Evolutionary conservation across 2,329 filamentous ascomycete species (phyloP).

Genomic region (Pseudogymnoascus sp.): DNA sequence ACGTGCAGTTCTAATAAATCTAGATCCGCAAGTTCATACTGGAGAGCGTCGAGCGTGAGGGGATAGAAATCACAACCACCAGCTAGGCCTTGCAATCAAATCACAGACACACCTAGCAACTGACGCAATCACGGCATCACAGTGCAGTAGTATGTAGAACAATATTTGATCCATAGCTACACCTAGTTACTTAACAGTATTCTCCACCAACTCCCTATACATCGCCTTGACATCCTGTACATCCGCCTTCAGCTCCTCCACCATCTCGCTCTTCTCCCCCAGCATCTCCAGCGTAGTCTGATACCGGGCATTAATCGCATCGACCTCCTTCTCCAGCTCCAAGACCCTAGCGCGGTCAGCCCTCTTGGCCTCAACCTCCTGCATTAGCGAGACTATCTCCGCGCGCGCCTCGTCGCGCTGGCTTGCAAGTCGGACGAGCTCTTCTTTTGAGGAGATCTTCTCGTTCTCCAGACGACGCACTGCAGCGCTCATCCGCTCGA

Average conservation of each 20-base stretch:
- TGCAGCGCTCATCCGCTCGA: conserved; percentile 91
- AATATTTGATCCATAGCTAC: conserved; percentile 4
- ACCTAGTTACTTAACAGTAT: conserved; percentile 58
- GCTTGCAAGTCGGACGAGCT: conserved; percentile 68
- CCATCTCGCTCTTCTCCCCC: conserved; percentile 92
- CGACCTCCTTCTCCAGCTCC: conserved; percentile 61
- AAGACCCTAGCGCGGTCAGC: conserved; percentile 51
- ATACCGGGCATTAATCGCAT: conserved; percentile 67
- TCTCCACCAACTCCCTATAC: conserved; percentile 86
- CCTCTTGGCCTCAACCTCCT: conserved; percentile 68
- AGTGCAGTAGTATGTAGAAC: conserved; percentile 3
- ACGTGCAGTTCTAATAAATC: background rate
- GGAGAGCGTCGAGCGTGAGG: conserved; percentile 74
- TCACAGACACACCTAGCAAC: conserved; percentile 11
- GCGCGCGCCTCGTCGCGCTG: conserved; percentile 88
- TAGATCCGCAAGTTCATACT: conserved; percentile 59
- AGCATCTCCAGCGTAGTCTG: conserved; percentile 89
- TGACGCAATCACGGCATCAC: conserved; percentile 12
- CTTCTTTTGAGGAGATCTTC: conserved; percentile 81
- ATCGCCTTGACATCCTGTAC: conserved; percentile 91
- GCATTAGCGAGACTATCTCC: conserved; percentile 86
- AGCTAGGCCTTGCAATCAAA: background rate
- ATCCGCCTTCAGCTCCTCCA: conserved; percentile 84
- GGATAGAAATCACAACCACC: conserved; percentile 49
- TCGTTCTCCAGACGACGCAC: conserved; percentile 88